phyloP scores from a whole-genome alignment of 148 eudicot genomes.

The Polygonum maritimum region DNA sequence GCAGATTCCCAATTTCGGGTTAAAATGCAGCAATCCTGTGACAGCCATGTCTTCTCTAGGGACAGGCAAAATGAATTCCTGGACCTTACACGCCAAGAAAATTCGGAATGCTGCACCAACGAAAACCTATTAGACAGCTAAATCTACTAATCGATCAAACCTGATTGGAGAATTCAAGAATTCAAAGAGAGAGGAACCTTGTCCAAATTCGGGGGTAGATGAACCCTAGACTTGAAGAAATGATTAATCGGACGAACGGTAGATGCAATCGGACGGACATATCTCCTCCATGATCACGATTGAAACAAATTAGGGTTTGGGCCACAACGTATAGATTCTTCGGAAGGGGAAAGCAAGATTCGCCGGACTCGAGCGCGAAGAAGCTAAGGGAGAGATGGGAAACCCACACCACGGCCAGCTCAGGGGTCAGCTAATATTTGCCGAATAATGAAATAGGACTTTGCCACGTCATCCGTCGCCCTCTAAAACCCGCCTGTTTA shows the following conservation, averaged over 20 bases:
- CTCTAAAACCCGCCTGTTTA: too few species aligned
- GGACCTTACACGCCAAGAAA: background rate
- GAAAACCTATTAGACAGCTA: background rate
- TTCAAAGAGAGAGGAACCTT: background rate
- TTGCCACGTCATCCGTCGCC: too few species aligned
- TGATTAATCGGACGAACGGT: background rate
- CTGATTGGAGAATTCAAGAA: too few species aligned
- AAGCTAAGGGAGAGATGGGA: background rate
- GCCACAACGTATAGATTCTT: background rate
- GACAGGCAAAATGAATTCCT: background rate
- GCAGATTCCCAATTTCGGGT: background rate
- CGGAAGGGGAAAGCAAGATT: background rate
- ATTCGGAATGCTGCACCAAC: background rate
- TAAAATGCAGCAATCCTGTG: constrained; percentile 1
- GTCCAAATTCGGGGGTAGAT: background rate
- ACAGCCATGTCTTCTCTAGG: background rate
- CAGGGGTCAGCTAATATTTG: background rate
- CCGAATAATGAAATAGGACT: too few species aligned
- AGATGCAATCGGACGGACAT: background rate
- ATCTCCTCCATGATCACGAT: background rate
- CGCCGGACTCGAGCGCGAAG: background rate
- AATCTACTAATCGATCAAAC: background rate
- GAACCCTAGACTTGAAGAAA: background rate
- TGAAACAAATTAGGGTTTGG: background rate
- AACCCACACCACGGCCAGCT: background rate